Evolutionary conservation across 495 filamentous ascomycete genomes (phyloP).

Genomic region (Trypethelium eluteriae): DNA sequence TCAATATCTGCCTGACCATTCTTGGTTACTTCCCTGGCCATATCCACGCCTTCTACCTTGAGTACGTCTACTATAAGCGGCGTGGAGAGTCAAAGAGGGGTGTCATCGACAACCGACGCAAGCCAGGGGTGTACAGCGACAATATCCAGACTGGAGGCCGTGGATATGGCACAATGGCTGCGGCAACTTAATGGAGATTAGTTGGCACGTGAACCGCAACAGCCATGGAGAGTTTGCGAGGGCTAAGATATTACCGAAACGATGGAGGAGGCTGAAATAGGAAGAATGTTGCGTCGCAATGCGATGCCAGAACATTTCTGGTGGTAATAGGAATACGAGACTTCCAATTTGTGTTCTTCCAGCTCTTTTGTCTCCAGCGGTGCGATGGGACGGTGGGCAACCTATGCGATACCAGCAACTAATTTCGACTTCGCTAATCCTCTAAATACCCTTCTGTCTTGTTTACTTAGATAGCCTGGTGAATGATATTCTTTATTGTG

Average conservation of each 20-base stretch:
- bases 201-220: background rate
- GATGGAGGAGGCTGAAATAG: too few relatives aligned
- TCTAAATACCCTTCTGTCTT: background rate
- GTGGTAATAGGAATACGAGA: background rate
- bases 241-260: too few relatives aligned
- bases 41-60: slow-evolving; percentile 85
- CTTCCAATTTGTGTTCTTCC: background rate
- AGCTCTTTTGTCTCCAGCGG: background rate
- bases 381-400: background rate
- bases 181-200: background rate
- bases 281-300: too few relatives aligned
- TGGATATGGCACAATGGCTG: slow-evolving; percentile 46
- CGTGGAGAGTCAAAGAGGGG: slow-evolving; percentile 51
- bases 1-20: slow-evolving; percentile 56
- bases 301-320: too few relatives aligned
- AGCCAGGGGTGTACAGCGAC: slow-evolving; percentile 75
- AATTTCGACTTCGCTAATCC: background rate
- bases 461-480: background rate
- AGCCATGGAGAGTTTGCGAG: too few relatives aligned
- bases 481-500: background rate
- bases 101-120: slow-evolving; percentile 40
- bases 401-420: slow-evolving; percentile 3
- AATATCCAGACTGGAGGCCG: slow-evolving; percentile 63
- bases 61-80: slow-evolving; percentile 78
- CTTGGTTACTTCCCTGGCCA: slow-evolving; percentile 52